Conservation (phyloP, 805 yeast genomes). For the Priceomyces fermenticarens region DNA sequence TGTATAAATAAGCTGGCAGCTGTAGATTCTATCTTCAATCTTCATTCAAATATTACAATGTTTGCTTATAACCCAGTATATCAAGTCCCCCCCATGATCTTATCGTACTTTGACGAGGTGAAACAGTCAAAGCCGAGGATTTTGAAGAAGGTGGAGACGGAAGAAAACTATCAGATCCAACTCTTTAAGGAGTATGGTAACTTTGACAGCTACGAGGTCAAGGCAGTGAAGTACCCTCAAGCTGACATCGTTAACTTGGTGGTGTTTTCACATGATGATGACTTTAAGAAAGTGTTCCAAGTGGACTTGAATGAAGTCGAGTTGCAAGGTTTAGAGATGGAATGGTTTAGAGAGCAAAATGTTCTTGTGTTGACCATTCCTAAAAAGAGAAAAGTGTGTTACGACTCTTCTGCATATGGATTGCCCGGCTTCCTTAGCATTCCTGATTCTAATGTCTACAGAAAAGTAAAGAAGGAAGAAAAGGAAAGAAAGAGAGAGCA, state of each 20-base stretch:
- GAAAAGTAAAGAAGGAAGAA: slow-evolving; percentile 1
- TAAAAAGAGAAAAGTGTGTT: slow-evolving; percentile 15
- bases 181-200: slow-evolving; percentile 32
- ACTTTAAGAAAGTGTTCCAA: slow-evolving; percentile 29
- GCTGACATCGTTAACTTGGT: slow-evolving; percentile 17
- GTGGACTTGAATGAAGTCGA: slow-evolving; percentile 26
- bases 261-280: slow-evolving; percentile 21
- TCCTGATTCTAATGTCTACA: neutral
- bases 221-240: slow-evolving; percentile 14
- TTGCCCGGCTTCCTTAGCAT: slow-evolving; percentile 5
- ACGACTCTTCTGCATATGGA: slow-evolving; percentile 5
- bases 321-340: slow-evolving; percentile 31
- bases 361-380: slow-evolving; percentile 36
- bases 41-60: slow-evolving; percentile 1
- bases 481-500: slow-evolving; percentile 3
- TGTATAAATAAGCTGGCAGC: neutral
- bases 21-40: neutral
- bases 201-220: slow-evolving; percentile 33
- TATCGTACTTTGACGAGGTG: slow-evolving; percentile 10
- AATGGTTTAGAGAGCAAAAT: slow-evolving; percentile 25
- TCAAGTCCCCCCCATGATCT: slow-evolving; percentile 7
- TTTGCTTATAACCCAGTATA: slow-evolving; percentile 8
- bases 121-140: slow-evolving; percentile 22
- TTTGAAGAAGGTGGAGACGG: slow-evolving; percentile 34
- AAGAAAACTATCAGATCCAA: slow-evolving; percentile 32